A percentile compares a stretch with the other conserved stretches of the same genome.
phyloP scores from a whole-genome alignment of 2,329 filamentous ascomycete genomes.

The Fusarium hainanense region DNA sequence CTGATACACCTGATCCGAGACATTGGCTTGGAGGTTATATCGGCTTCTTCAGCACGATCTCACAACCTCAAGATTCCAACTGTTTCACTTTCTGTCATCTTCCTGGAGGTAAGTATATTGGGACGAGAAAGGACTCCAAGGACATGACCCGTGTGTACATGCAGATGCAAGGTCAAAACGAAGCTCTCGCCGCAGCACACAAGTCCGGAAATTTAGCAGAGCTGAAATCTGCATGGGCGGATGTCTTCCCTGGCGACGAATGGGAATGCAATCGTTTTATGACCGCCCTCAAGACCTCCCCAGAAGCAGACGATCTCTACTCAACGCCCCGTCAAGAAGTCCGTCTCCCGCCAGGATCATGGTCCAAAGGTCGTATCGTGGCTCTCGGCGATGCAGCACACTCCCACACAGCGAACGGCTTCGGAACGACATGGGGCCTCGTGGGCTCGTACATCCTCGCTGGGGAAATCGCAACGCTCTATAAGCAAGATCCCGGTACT shows the following conservation, averaged over 20 bases:
- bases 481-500: background rate
- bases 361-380: conserved; percentile 19
- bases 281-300: background rate
- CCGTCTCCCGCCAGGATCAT: conserved; percentile 3
- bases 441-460: conserved; percentile 12
- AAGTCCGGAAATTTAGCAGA: conserved; percentile 11
- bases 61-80: background rate
- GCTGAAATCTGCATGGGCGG: conserved; percentile 7
- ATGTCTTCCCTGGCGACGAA: background rate
- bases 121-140: background rate
- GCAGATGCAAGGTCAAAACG: background rate
- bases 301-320: conserved; percentile 12
- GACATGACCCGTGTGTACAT: conserved; percentile 16
- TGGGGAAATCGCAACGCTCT: conserved; percentile 10
- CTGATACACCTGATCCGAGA: conserved; percentile 19
- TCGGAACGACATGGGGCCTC: conserved; percentile 18
- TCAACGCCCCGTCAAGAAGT: conserved; percentile 12
- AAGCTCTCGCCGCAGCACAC: conserved; percentile 4
- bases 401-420: conserved; percentile 15
- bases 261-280: conserved; percentile 19
- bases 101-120: background rate
- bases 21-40: conserved; percentile 29
- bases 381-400: conserved; percentile 14
- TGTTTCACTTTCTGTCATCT: conserved; percentile 13
- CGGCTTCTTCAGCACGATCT: conserved; percentile 17